These are phyloP conservation scores for Yamadazyma mexicana DNA, from an alignment of 1,139 yeast genomes.

Conservation along the genomic window DNA sequence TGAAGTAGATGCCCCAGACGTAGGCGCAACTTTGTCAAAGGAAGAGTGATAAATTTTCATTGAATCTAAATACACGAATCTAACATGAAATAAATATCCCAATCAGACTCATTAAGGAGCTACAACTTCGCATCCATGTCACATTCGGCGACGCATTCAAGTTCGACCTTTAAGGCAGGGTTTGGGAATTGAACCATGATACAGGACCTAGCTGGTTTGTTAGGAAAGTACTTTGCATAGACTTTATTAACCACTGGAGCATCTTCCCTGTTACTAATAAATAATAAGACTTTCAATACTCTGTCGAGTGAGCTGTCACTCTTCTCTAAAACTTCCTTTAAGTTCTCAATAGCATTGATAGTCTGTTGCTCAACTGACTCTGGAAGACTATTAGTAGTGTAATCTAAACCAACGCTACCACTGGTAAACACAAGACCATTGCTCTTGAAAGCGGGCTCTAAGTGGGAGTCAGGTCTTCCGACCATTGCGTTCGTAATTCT, in stretches of 20 bases:
- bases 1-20: no score
- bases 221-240: conserved; percentile 42
- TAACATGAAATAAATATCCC: no score
- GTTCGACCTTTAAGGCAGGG: conserved; percentile 38
- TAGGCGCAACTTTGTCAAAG: no score
- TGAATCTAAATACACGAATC: no score
- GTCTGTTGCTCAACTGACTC: conserved; percentile 7
- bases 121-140: background rate
- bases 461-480: conserved; percentile 4
- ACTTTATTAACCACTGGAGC: conserved; percentile 15
- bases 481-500: conserved; percentile 3
- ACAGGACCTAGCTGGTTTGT: conserved; percentile 53
- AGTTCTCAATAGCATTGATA: conserved; percentile 4
- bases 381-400: conserved; percentile 4
- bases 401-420: conserved; percentile 7
- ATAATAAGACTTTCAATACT: conserved; percentile 8
- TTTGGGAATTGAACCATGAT: conserved; percentile 48
- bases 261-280: conserved; percentile 7
- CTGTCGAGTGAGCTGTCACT: conserved; percentile 4
- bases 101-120: background rate
- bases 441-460: conserved; percentile 6
- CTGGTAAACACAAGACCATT: conserved; percentile 8
- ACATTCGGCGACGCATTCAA: conserved; percentile 39
- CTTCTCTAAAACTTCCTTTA: conserved; percentile 6
- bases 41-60: no score